phyloP scores from a whole-genome alignment of 352 stramenopile species.

The Globisporangium lucens region DNA sequence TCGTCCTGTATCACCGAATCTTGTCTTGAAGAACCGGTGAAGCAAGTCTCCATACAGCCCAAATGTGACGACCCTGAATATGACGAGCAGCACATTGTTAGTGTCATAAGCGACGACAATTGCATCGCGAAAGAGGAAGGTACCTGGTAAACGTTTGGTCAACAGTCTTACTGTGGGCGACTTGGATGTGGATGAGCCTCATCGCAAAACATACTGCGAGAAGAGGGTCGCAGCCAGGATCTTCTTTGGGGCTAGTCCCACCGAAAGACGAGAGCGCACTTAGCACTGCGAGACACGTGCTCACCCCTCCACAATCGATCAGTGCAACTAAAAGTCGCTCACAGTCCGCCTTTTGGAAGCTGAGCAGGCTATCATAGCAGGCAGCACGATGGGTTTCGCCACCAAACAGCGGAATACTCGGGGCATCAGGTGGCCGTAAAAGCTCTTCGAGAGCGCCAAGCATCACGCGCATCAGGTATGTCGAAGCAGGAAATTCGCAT shows the following conservation, averaged over 20 bases:
- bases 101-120: background rate
- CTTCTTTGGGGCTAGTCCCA: background rate
- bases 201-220: slow-evolving; percentile 5
- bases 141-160: slow-evolving; percentile 16
- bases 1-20: background rate
- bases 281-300: slow-evolving; percentile 42
- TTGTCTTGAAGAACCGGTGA: slow-evolving; percentile 14
- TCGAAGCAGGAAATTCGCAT: slow-evolving; percentile 22
- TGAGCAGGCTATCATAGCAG: background rate
- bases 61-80: slow-evolving; percentile 24
- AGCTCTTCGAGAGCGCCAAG: slow-evolving; percentile 28
- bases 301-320: slow-evolving; percentile 39
- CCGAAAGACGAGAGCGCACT: slow-evolving; percentile 19
- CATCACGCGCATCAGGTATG: slow-evolving; percentile 19
- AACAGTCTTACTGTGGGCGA: slow-evolving; percentile 2
- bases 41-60: slow-evolving; percentile 29
- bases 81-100: background rate
- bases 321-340: slow-evolving; percentile 34
- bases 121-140: background rate
- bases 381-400: background rate
- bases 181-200: slow-evolving; percentile 11
- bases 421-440: slow-evolving; percentile 11
- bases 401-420: background rate
- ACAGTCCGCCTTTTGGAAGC: slow-evolving; percentile 15
- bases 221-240: background rate